phyloP scores from a whole-genome alignment of 2,329 filamentous ascomycete genomes.

The Clarireedia sp. region DNA sequence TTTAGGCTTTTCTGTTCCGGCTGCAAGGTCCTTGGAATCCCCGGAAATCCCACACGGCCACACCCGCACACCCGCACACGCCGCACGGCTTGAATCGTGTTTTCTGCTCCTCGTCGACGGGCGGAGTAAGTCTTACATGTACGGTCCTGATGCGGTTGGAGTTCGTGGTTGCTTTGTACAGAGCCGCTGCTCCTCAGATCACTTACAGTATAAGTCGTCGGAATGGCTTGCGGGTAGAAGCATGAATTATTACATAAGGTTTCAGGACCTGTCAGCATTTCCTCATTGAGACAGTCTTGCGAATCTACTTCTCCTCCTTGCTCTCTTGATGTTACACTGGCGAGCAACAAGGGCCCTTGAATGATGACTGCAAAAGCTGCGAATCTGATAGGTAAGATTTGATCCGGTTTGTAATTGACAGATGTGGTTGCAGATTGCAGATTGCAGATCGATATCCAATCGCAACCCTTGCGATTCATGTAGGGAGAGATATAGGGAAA shows the following conservation, averaged over 20 bases:
- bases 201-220: neutral
- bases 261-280: conserved; percentile 2
- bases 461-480: neutral
- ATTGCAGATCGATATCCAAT: neutral
- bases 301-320: neutral
- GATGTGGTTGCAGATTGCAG: neutral
- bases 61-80: conserved; percentile 8
- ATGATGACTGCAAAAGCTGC: neutral
- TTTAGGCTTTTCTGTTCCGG: conserved; percentile 7
- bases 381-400: neutral
- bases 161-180: neutral
- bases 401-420: neutral
- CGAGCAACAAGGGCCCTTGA: neutral
- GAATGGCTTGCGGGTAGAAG: neutral
- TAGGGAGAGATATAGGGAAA: neutral
- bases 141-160: neutral
- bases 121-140: neutral
- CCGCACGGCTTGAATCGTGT: neutral
- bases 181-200: too few relatives aligned
- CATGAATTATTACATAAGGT: conserved; percentile 7
- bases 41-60: conserved; percentile 10
- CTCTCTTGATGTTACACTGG: neutral
- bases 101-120: neutral
- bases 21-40: conserved; percentile 7
- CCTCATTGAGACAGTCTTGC: conserved; percentile 5